These are phyloP conservation scores for Pyrenophora tritici-repentis DNA, from an alignment of 2,329 filamentous ascomycete genomes.

Conservation along the genomic window DNA sequence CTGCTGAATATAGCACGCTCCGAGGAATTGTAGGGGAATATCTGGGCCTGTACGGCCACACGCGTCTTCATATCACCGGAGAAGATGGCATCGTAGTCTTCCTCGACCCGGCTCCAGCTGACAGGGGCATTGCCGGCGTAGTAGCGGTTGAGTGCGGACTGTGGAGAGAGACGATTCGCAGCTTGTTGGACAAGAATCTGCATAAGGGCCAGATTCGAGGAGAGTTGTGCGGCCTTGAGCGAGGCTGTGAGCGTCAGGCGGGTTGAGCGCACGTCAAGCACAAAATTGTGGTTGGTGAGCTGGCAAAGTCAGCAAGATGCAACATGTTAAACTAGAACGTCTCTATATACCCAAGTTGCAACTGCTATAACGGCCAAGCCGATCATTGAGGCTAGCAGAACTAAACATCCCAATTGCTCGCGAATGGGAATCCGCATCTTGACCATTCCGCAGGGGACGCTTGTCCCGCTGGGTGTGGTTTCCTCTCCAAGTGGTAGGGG, in stretches of 20 bases:
- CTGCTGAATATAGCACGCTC: conserved; percentile 49
- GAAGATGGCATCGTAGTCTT: conserved; percentile 75
- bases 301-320: conserved; percentile 30
- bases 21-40: conserved; percentile 72
- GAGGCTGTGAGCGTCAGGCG: conserved; percentile 79
- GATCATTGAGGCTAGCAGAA: conserved; percentile 74
- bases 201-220: conserved; percentile 78
- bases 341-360: conserved; percentile 62
- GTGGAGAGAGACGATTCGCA: conserved; percentile 64
- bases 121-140: conserved; percentile 59
- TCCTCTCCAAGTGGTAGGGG: background rate
- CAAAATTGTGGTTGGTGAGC: conserved; percentile 66
- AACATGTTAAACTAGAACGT: background rate
- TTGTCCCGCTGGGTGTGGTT: background rate
- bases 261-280: conserved; percentile 61
- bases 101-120: conserved; percentile 65
- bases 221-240: conserved; percentile 81
- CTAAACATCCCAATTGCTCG: conserved; percentile 81
- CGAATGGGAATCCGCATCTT: conserved; percentile 85
- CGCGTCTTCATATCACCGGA: conserved; percentile 57
- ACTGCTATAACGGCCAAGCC: conserved; percentile 79
- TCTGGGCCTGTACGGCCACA: conserved; percentile 69
- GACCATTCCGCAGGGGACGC: conserved; percentile 33
- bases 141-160: conserved; percentile 57
- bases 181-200: conserved; percentile 75